These are phyloP conservation scores for Apiotrichum laibachii DNA, from an alignment of 1,284 basidiomycete genomes.

Conservation along the genomic window DNA sequence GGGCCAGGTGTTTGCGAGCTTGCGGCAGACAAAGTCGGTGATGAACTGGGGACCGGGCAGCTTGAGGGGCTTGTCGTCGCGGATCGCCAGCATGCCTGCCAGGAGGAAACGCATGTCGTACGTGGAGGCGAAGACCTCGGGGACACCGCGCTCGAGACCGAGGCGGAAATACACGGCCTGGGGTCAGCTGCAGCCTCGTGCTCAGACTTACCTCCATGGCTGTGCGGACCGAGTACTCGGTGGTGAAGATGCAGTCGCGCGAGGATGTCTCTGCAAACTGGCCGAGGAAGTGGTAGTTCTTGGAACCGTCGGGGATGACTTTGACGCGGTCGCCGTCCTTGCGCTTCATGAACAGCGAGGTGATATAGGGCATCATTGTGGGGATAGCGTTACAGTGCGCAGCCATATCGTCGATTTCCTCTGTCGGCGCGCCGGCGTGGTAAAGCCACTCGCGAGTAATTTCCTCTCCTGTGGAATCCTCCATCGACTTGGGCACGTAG, in stretches of 20 bases:
- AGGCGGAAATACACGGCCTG: slow-evolving; percentile 5
- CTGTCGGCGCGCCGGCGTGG: background rate
- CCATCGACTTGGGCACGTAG: slow-evolving; percentile 6
- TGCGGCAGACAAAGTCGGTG: background rate
- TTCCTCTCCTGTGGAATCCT: slow-evolving; percentile 3
- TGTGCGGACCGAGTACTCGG: slow-evolving; percentile 8
- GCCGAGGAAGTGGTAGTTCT: slow-evolving; percentile 7
- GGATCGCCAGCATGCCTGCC: background rate
- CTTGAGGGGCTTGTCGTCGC: background rate
- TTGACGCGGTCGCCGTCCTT: background rate
- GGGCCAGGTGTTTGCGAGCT: too few relatives aligned
- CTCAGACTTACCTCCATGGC: background rate
- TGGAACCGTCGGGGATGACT: slow-evolving; percentile 2
- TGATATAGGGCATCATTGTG: slow-evolving; percentile 6
- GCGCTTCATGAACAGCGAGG: slow-evolving; percentile 7
- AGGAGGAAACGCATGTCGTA: slow-evolving; percentile 1
- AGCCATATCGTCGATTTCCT: background rate
- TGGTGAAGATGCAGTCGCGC: slow-evolving; percentile 8
- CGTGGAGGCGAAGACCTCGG: slow-evolving; percentile 6
- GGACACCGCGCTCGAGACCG: slow-evolving; percentile 4
- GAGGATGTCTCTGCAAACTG: slow-evolving; percentile 7
- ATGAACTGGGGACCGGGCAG: background rate
- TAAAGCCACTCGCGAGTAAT: slow-evolving; percentile 8
- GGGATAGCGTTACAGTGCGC: background rate
- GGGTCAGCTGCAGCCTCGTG: background rate